phyloP scores from a whole-genome alignment of 1,284 basidiomycete genomes.

The Ustilago hordei region DNA sequence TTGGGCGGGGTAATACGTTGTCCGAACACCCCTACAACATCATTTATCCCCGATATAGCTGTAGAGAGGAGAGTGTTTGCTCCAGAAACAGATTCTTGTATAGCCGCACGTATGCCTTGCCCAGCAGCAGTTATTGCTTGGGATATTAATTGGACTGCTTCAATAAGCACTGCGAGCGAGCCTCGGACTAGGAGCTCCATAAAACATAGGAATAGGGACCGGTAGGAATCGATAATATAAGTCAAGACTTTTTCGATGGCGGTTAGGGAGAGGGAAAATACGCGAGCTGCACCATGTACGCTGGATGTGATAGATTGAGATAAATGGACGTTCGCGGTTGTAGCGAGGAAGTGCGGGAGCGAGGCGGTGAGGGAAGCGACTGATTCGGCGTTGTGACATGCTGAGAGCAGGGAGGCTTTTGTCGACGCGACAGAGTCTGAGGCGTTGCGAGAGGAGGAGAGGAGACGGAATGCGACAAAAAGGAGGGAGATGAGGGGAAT shows the following conservation, averaged over 20 bases:
- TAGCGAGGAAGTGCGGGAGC: conserved; percentile 86
- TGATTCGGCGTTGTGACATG: conserved; percentile 83
- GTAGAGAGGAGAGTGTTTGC: conserved; percentile 49
- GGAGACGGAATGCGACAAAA: conserved; percentile 84
- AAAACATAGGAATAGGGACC: conserved; percentile 90
- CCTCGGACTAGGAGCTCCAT: conserved; percentile 88
- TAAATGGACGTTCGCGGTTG: conserved; percentile 83
- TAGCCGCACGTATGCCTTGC: conserved; percentile 76
- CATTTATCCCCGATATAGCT: conserved; percentile 50
- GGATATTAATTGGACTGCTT: conserved; percentile 77
- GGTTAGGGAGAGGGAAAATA: conserved; percentile 43
- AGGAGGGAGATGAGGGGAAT: conserved; percentile 81
- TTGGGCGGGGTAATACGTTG: conserved; percentile 42
- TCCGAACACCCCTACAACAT: conserved; percentile 48
- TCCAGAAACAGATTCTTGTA: conserved; percentile 71
- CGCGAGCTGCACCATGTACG: conserved; percentile 77
- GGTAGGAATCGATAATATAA: conserved; percentile 90
- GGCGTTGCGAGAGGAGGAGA: conserved; percentile 78
- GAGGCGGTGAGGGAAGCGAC: conserved; percentile 85
- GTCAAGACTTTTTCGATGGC: conserved; percentile 51
- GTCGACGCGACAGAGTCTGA: conserved; percentile 78
- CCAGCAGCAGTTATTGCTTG: conserved; percentile 81
- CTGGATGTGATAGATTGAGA: conserved; percentile 81
- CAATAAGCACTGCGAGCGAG: conserved; percentile 81
- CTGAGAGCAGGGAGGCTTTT: conserved; percentile 79